phyloP scores from a whole-genome alignment of 441 rosid species.

The Theobroma grandiflorum region DNA sequence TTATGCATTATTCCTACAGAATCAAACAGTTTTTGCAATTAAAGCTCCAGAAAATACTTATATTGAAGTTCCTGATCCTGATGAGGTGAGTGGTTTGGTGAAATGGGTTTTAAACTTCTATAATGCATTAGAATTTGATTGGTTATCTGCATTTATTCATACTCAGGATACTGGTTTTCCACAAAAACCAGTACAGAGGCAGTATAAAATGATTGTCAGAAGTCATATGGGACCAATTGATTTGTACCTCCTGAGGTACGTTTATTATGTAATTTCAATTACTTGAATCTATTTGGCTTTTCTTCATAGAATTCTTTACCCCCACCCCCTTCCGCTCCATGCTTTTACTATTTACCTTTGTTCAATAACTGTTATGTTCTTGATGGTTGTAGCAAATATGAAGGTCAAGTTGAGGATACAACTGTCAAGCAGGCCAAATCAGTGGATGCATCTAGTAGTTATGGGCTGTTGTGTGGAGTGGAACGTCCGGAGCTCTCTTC shows the following conservation, averaged over 20 bases:
- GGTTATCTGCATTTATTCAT: constrained; percentile 20
- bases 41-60: constrained; percentile 85
- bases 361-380: constrained; percentile 1
- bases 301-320: background rate
- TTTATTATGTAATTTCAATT: background rate
- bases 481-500: constrained; percentile 35
- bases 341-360: constrained; percentile 9
- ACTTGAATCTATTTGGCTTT: background rate
- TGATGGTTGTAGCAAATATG: constrained; percentile 53
- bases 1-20: constrained; percentile 48
- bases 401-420: constrained; percentile 44
- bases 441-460: constrained; percentile 32
- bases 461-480: constrained; percentile 25
- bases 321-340: background rate
- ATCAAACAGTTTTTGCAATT: constrained; percentile 68
- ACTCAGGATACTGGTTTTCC: constrained; percentile 61
- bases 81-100: constrained; percentile 54
- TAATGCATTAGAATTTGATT: constrained; percentile 20
- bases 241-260: constrained; percentile 74
- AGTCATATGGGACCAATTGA: constrained; percentile 79
- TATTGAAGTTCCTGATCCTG: constrained; percentile 89
- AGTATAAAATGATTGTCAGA: constrained; percentile 74
- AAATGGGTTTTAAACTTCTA: constrained; percentile 18
- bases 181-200: constrained; percentile 36
- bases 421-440: constrained; percentile 35